Percentiles rank a stretch among this genome's conserved stretches.
Conservation (phyloP, 2,329 filamentous ascomycete species). For the Ascochyta fabae region DNA sequence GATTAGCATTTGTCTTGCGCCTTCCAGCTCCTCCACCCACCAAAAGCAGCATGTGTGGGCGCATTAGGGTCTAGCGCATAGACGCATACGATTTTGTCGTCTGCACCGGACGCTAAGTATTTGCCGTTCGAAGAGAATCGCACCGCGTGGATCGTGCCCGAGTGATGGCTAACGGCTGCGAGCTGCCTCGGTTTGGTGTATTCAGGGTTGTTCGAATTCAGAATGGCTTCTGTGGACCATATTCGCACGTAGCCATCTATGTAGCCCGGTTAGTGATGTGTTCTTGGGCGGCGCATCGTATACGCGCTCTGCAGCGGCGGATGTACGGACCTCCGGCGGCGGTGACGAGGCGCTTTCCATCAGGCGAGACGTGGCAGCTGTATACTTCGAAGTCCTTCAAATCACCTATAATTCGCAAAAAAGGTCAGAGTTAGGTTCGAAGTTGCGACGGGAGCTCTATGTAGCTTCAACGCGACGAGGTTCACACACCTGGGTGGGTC, state of each 20-base stretch:
- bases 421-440: conserved; percentile 21
- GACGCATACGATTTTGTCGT: conserved; percentile 98
- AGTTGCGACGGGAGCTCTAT: neutral
- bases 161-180: conserved; percentile 97
- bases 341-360: conserved; percentile 89
- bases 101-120: conserved; percentile 94
- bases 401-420: conserved; percentile 67
- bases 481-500: conserved; percentile 78
- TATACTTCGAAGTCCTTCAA: conserved; percentile 99
- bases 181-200: conserved; percentile 87
- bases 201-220: conserved; percentile 74
- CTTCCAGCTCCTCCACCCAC: conserved; percentile 55
- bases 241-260: conserved; percentile 94
- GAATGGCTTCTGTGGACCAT: conserved; percentile 95
- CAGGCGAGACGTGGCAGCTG: conserved; percentile 95
- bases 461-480: conserved; percentile 18
- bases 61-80: conserved; percentile 87
- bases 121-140: conserved; percentile 95
- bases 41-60: conserved; percentile 78
- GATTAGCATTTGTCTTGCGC: conserved; percentile 19
- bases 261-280: conserved; percentile 24
- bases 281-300: conserved; percentile 25
- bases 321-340: conserved; percentile 79
- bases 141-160: conserved; percentile 95
- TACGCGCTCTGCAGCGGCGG: conserved; percentile 21